phyloP scores from a whole-genome alignment of 2,329 filamentous ascomycete species.

The Tolypocladium inflatum region DNA sequence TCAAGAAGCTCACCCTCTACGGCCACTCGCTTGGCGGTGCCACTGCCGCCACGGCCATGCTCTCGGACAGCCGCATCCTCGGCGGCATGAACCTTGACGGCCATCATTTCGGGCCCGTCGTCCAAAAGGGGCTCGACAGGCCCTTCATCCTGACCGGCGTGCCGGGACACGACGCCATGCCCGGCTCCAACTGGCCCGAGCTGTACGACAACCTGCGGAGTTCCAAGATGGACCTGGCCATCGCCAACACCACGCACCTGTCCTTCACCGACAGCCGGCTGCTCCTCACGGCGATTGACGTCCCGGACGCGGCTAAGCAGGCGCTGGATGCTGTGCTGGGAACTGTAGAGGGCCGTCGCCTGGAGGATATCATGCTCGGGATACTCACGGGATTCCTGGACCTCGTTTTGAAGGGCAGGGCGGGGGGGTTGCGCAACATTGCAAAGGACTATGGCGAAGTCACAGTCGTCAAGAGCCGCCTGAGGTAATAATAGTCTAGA shows the following conservation, averaged over 20 bases:
- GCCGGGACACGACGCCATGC: constrained; percentile 10
- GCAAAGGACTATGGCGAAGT: neutral
- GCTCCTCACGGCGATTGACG: neutral
- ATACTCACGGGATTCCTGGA: neutral
- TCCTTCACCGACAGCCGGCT: constrained; percentile 10
- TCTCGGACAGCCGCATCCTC: constrained; percentile 18
- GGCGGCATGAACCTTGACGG: constrained; percentile 29
- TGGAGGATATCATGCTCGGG: neutral
- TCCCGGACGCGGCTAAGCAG: neutral
- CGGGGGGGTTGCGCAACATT: neutral
- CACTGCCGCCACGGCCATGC: constrained; percentile 17
- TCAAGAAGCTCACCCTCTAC: constrained; percentile 14
- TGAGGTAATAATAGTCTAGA: neutral
- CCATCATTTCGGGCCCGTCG: constrained; percentile 10
- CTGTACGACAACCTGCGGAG: constrained; percentile 6
- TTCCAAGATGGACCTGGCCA: constrained; percentile 5
- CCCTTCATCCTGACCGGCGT: constrained; percentile 11
- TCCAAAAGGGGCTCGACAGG: constrained; percentile 8
- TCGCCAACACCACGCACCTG: constrained; percentile 9
- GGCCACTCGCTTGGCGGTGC: constrained; percentile 27
- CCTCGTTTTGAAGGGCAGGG: neutral
- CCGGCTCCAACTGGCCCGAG: constrained; percentile 6
- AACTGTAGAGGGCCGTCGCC: neutral
- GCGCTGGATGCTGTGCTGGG: neutral
- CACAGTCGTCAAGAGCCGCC: neutral